Percentiles rank a stretch among this genome's conserved stretches.
phyloP scores from a whole-genome alignment of 1,284 basidiomycete genomes.

The Trametes hirsuta region DNA sequence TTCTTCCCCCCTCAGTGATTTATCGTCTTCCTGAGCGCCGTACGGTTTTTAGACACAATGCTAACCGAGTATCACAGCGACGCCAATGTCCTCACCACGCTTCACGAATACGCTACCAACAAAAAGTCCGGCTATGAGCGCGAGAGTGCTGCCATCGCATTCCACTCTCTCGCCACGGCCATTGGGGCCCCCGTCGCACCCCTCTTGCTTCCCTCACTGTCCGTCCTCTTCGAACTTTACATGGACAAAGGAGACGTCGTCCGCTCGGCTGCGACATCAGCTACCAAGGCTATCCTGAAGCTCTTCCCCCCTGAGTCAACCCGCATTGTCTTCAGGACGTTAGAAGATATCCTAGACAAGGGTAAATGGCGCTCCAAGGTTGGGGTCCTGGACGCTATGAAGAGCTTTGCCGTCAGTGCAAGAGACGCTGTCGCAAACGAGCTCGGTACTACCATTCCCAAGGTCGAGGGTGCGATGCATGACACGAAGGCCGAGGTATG shows the following conservation, averaged over 20 bases:
- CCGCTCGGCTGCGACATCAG: slow-evolving; percentile 77
- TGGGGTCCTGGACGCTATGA: slow-evolving; percentile 89
- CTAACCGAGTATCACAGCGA: slow-evolving; percentile 48
- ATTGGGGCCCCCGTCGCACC: slow-evolving; percentile 81
- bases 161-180: slow-evolving; percentile 76
- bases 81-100: slow-evolving; percentile 61
- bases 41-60: not conserved
- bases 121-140: slow-evolving; percentile 93
- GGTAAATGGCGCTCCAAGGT: slow-evolving; percentile 98
- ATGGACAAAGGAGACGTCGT: slow-evolving; percentile 97
- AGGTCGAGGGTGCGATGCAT: slow-evolving; percentile 92
- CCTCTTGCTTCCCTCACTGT: slow-evolving; percentile 81
- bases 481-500: slow-evolving; percentile 94
- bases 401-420: slow-evolving; percentile 69
- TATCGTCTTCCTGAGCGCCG: too few relatives aligned
- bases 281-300: slow-evolving; percentile 87
- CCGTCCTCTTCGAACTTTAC: slow-evolving; percentile 83
- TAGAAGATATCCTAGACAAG: slow-evolving; percentile 77
- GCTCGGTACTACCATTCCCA: slow-evolving; percentile 83
- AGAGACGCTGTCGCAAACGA: slow-evolving; percentile 87
- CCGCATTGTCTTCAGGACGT: slow-evolving; percentile 69
- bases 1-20: too few relatives aligned
- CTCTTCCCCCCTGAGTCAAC: slow-evolving; percentile 86
- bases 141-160: slow-evolving; percentile 87
- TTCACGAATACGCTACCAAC: slow-evolving; percentile 79